A percentile compares a stretch with the other conserved stretches of the same genome.
phyloP scores from a whole-genome alignment of 2,329 filamentous ascomycete species.

The Lasiodiplodia sp. region DNA sequence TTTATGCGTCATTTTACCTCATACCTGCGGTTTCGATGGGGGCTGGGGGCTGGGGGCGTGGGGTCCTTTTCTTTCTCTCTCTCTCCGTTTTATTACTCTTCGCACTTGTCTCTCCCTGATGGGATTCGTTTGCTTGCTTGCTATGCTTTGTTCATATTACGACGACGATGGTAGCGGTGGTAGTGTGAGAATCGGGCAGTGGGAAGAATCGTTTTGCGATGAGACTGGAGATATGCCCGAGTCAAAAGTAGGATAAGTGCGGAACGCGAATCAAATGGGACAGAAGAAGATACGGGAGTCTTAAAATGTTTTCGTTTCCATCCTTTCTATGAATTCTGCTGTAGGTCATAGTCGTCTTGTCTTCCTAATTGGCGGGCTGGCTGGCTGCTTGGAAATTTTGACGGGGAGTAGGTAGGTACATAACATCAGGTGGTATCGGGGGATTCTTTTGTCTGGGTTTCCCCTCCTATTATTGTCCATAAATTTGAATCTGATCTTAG shows the following conservation, averaged over 20 bases:
- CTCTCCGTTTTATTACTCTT: background rate
- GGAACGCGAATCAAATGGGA: background rate
- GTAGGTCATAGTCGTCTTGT: too few relatives aligned
- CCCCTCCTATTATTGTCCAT: too few relatives aligned
- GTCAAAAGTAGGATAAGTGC: background rate
- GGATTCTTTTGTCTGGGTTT: too few relatives aligned
- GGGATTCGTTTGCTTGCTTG: background rate
- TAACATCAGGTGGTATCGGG: too few relatives aligned
- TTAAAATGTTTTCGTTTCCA: background rate
- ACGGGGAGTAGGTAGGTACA: too few relatives aligned
- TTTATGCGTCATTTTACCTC: background rate
- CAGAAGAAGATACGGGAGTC: background rate
- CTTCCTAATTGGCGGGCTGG: too few relatives aligned
- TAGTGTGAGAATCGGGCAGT: background rate
- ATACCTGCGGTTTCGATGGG: background rate
- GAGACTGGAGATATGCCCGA: background rate
- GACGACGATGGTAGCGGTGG: background rate
- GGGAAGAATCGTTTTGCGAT: background rate
- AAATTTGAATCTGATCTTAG: too few relatives aligned
- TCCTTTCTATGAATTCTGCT: too few relatives aligned
- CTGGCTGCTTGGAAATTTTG: too few relatives aligned
- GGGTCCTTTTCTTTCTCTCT: background rate
- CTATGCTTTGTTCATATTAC: background rate
- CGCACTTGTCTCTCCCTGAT: background rate
- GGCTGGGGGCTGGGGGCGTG: background rate